phyloP scores from a whole-genome alignment of 2,329 filamentous ascomycete species.

The Elsinoe arachidis region DNA sequence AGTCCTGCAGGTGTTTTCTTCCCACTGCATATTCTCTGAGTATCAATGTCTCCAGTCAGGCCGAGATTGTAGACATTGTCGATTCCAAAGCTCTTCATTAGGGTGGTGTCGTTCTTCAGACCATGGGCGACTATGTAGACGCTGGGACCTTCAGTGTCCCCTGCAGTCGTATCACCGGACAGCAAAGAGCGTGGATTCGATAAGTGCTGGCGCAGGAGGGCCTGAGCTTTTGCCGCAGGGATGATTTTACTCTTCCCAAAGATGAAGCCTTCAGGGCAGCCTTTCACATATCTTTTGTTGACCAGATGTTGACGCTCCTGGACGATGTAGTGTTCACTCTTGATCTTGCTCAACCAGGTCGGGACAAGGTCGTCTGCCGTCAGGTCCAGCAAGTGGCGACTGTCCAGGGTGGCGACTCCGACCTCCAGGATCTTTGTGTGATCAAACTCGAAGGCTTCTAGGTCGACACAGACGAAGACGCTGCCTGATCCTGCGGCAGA shows the following conservation, averaged over 20 bases:
- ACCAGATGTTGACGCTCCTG: slow-evolving; percentile 19
- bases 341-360: slow-evolving; percentile 19
- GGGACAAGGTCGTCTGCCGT: background rate
- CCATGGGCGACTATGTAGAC: slow-evolving; percentile 6
- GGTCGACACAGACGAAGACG: slow-evolving; percentile 23
- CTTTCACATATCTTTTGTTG: slow-evolving; percentile 22
- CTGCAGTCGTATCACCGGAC: background rate
- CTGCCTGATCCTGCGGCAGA: slow-evolving; percentile 9
- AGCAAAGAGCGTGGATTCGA: background rate
- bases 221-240: slow-evolving; percentile 9
- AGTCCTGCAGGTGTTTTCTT: slow-evolving; percentile 2
- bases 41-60: slow-evolving; percentile 1
- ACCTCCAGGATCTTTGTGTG: slow-evolving; percentile 23
- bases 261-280: slow-evolving; percentile 22
- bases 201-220: background rate
- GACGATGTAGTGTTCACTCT: slow-evolving; percentile 21
- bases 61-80: background rate
- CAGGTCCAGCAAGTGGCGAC: slow-evolving; percentile 14
- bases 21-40: slow-evolving; percentile 4
- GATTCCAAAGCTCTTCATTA: slow-evolving; percentile 4
- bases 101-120: background rate
- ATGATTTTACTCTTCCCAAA: slow-evolving; percentile 22
- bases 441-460: slow-evolving; percentile 23
- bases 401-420: slow-evolving; percentile 24
- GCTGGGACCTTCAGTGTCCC: background rate